These are phyloP conservation scores for Teratosphaeria nubilosa DNA, from an alignment of 2,329 filamentous ascomycete species.

Conservation along the genomic window DNA sequence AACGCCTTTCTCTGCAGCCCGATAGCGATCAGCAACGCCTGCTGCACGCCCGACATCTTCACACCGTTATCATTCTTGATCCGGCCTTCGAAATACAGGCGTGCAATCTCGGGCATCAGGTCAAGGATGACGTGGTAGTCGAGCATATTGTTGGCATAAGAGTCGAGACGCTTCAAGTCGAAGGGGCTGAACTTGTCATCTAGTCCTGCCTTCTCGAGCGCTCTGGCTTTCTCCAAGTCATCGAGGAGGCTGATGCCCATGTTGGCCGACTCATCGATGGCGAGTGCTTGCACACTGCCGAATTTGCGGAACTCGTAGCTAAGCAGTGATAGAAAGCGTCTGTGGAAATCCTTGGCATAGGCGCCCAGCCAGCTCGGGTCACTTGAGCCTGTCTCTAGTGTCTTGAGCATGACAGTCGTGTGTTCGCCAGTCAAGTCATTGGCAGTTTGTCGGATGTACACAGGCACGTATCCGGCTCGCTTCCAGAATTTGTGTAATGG, in stretches of 20 bases:
- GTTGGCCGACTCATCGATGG: constrained; percentile 77
- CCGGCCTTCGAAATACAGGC: constrained; percentile 74
- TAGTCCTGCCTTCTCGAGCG: constrained; percentile 64
- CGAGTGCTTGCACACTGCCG: constrained; percentile 65
- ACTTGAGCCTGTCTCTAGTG: constrained; percentile 51
- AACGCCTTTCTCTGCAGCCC: constrained; percentile 86
- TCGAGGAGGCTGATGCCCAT: constrained; percentile 57
- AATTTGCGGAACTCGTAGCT: constrained; percentile 90
- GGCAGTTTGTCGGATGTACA: constrained; percentile 88
- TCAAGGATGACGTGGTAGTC: constrained; percentile 97
- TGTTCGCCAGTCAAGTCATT: constrained; percentile 97
- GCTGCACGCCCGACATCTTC: constrained; percentile 70
- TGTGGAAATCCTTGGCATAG: constrained; percentile 87
- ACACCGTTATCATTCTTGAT: constrained; percentile 43
- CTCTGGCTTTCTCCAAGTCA: constrained; percentile 35
- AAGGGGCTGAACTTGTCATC: constrained; percentile 76
- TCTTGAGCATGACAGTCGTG: constrained; percentile 92
- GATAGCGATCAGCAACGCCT: constrained; percentile 77
- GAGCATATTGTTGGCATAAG: constrained; percentile 91
- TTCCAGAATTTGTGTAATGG: constrained; percentile 96
- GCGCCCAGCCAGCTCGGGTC: constrained; percentile 80
- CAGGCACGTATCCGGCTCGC: constrained; percentile 69
- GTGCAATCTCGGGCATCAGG: constrained; percentile 71
- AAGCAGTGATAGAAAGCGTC: constrained; percentile 78
- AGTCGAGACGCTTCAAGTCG: constrained; percentile 88